phyloP scores from a whole-genome alignment of 768 basidiomycete species.

The Auriscalpium orientale region DNA sequence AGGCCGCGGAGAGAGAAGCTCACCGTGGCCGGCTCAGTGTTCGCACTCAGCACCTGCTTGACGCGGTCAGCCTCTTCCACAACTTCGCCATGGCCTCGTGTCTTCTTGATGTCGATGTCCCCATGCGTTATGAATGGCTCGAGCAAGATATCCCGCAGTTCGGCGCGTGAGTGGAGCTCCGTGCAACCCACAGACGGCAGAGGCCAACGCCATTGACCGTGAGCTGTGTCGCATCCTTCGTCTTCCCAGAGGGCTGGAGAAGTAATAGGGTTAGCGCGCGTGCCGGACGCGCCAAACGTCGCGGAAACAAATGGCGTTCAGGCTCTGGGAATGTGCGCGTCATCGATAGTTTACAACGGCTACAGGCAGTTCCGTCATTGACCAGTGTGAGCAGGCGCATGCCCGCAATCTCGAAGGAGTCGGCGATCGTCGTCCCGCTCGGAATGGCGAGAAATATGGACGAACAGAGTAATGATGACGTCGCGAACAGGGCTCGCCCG shows the following conservation, averaged over 20 bases:
- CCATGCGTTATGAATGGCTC: conserved; percentile 61
- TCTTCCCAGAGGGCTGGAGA: conserved; percentile 44
- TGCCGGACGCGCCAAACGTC: conserved; percentile 72
- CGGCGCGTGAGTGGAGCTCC: conserved; percentile 65
- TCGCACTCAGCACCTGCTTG: conserved; percentile 91
- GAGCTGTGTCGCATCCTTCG: conserved; percentile 57
- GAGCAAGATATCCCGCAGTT: conserved; percentile 69
- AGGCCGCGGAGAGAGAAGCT: conserved; percentile 18
- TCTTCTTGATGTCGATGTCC: conserved; percentile 52
- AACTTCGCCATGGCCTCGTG: conserved; percentile 84
- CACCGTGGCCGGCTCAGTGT: conserved; percentile 74
- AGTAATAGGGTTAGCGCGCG: conserved; percentile 65
- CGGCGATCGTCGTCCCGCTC: conserved; percentile 88
- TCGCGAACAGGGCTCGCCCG: conserved; percentile 62
- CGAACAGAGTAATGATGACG: conserved; percentile 91
- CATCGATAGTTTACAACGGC: conserved; percentile 98
- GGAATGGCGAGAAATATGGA: conserved; percentile 79
- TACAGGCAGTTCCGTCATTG: conserved; percentile 90
- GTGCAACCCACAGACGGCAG: conserved; percentile 67
- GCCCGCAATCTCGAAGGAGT: conserved; percentile 89
- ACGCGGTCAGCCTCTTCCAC: conserved; percentile 86
- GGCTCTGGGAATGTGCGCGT: conserved; percentile 75
- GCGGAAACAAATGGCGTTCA: conserved; percentile 92
- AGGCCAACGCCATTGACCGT: conserved; percentile 77
- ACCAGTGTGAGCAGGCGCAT: conserved; percentile 77